Percentiles rank a stretch among this genome's conserved stretches.
phyloP scores from a whole-genome alignment of 192 early-diverging fungal species.

The Linnemannia elongata region DNA sequence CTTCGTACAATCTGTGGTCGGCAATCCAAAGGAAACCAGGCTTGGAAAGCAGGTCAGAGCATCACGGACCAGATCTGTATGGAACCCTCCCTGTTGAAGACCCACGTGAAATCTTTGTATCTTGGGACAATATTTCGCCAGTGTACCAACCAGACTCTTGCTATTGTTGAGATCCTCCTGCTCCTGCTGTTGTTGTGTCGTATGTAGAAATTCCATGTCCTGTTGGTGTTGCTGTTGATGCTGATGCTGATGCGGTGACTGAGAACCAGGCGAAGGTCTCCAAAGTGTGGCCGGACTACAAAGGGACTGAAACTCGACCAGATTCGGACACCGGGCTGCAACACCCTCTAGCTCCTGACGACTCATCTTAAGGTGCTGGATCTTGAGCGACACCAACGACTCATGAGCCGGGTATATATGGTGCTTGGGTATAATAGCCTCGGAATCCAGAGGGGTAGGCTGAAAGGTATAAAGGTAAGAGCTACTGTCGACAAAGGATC shows the following conservation, averaged over 20 bases:
- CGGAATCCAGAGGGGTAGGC: too few species aligned
- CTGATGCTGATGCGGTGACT: background rate
- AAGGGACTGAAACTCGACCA: conserved; percentile 46
- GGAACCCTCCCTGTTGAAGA: conserved; percentile 45
- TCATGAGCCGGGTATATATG: background rate
- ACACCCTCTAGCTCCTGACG: conserved; percentile 28
- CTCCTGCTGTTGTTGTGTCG: background rate
- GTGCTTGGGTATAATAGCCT: background rate
- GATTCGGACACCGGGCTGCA: conserved; percentile 31
- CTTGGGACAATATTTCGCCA: conserved; percentile 24
- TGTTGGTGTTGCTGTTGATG: background rate
- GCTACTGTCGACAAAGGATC: conserved; percentile 28
- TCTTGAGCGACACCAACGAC: conserved; percentile 24
- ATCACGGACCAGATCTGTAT: conserved; percentile 34
- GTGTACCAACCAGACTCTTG: conserved; percentile 19
- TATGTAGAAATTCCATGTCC: too few species aligned
- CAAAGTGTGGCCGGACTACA: conserved; percentile 33
- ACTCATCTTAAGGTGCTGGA: conserved; percentile 48
- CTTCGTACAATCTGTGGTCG: conserved; percentile 40
- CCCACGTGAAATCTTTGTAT: conserved; percentile 36
- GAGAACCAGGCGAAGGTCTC: conserved; percentile 13
- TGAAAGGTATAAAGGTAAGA: background rate
- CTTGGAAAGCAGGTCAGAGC: conserved; percentile 20
- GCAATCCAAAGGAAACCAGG: conserved; percentile 31
- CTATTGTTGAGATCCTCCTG: background rate